Evolutionary conservation across 2,329 filamentous ascomycete genomes (phyloP).

Genomic region (Arthrobotrys entomopaga): DNA sequence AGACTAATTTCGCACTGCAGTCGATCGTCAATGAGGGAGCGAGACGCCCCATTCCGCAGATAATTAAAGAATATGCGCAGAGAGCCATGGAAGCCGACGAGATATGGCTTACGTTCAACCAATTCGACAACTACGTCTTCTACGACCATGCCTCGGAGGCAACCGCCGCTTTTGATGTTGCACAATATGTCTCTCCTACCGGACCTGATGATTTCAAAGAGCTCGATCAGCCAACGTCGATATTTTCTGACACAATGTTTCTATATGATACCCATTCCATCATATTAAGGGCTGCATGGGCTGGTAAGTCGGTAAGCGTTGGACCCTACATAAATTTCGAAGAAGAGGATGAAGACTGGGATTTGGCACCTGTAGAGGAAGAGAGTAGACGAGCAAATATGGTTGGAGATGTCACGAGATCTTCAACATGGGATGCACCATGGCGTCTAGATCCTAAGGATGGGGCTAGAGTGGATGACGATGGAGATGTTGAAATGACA

Average conservation of each 20-base stretch:
- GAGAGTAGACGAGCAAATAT: background rate
- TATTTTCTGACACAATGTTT: constrained; percentile 1
- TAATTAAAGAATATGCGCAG: constrained; percentile 2
- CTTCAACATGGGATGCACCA: background rate
- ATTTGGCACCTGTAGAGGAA: background rate
- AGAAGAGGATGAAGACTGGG: background rate
- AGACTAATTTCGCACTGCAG: background rate
- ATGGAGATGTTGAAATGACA: no score
- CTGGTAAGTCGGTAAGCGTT: constrained; percentile 6
- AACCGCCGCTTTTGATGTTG: constrained; percentile 9
- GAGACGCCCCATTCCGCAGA: background rate
- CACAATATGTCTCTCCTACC: background rate
- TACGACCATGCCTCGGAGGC: constrained; percentile 1
- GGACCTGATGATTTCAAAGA: constrained; percentile 2
- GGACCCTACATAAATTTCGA: background rate
- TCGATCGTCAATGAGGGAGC: background rate
- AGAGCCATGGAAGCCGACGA: constrained; percentile 9
- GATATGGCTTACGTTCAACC: constrained; percentile 16
- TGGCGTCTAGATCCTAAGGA: background rate
- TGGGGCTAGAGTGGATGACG: no score
- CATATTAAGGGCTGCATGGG: background rate
- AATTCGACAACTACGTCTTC: constrained; percentile 23
- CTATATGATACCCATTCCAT: background rate
- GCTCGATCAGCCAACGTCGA: background rate
- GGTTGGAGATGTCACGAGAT: background rate